These are phyloP conservation scores for Astrothelium subdiscretum DNA, from an alignment of 495 filamentous ascomycete species.

Conservation along the genomic window DNA sequence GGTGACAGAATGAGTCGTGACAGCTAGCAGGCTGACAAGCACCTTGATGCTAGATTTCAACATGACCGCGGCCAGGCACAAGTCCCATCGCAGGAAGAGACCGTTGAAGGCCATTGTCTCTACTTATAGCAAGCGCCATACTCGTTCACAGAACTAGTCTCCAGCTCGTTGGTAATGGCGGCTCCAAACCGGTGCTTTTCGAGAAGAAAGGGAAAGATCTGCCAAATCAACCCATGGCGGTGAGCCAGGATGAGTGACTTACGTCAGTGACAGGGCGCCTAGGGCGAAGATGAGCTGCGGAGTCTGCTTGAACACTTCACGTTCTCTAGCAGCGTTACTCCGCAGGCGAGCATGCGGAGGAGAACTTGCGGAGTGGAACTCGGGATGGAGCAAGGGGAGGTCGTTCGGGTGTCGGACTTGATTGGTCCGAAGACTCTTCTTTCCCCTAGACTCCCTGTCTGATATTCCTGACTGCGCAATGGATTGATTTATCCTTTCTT, in stretches of 20 bases:
- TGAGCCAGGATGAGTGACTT: no score
- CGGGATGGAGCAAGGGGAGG: not conserved
- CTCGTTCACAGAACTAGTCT: not conserved
- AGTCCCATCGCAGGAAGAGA: not conserved
- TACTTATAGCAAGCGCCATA: not conserved
- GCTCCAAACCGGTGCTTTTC: not conserved
- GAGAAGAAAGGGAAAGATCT: not conserved
- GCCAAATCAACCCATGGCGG: not conserved
- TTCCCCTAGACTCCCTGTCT: no score
- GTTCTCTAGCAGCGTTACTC: not conserved
- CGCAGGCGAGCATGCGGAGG: not conserved
- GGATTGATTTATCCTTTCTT: no score
- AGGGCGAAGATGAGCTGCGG: not conserved
- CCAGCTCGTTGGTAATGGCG: not conserved
- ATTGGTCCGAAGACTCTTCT: not conserved
- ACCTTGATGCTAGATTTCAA: not conserved
- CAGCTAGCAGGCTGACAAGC: not conserved
- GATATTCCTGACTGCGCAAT: no score
- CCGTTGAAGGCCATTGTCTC: not conserved
- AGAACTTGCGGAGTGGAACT: not conserved
- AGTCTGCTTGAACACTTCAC: not conserved
- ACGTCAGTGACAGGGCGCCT: not conserved
- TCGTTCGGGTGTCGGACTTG: not conserved
- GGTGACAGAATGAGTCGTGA: slow-evolving; percentile 1
- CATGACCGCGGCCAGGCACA: not conserved